These are phyloP conservation scores for Sclerotinia spermophila DNA, from an alignment of 2,329 filamentous ascomycete genomes.

Conservation along the genomic window DNA sequence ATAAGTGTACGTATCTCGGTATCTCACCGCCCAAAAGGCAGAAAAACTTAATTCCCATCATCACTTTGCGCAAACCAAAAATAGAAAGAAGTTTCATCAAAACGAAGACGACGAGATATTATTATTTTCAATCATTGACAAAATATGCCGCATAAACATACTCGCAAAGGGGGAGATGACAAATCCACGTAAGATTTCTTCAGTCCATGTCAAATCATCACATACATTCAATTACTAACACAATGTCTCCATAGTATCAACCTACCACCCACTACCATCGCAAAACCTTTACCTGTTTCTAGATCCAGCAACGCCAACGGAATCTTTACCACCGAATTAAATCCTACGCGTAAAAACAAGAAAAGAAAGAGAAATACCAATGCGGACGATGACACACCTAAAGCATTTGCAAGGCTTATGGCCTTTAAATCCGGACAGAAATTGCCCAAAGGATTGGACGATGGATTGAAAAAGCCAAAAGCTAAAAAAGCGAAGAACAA, in stretches of 20 bases:
- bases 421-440: slow-evolving; percentile 62
- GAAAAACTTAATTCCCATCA: slow-evolving; percentile 7
- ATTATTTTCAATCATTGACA: neutral
- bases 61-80: neutral
- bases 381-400: slow-evolving; percentile 67
- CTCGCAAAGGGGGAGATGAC: slow-evolving; percentile 57
- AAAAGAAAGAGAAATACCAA: slow-evolving; percentile 50
- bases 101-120: neutral
- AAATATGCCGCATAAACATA: slow-evolving; percentile 84
- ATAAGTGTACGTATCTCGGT: too few relatives aligned
- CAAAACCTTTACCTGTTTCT: slow-evolving; percentile 55
- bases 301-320: slow-evolving; percentile 42
- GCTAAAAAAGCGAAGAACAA: slow-evolving; percentile 35
- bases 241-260: slow-evolving; percentile 31
- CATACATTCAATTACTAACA: slow-evolving; percentile 25
- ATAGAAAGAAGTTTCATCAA: neutral
- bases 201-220: neutral
- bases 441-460: slow-evolving; percentile 63
- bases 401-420: slow-evolving; percentile 84
- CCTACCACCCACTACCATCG: slow-evolving; percentile 57
- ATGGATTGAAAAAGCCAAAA: slow-evolving; percentile 49
- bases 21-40: neutral
- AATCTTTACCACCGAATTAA: slow-evolving; percentile 38
- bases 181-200: slow-evolving; percentile 47
- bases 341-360: slow-evolving; percentile 33